Evolutionary conservation across 2,329 filamentous ascomycete species (phyloP), one percentile per base, ranked within the genome.

Genomic region (Fusarium albosuccineum): DNA sequence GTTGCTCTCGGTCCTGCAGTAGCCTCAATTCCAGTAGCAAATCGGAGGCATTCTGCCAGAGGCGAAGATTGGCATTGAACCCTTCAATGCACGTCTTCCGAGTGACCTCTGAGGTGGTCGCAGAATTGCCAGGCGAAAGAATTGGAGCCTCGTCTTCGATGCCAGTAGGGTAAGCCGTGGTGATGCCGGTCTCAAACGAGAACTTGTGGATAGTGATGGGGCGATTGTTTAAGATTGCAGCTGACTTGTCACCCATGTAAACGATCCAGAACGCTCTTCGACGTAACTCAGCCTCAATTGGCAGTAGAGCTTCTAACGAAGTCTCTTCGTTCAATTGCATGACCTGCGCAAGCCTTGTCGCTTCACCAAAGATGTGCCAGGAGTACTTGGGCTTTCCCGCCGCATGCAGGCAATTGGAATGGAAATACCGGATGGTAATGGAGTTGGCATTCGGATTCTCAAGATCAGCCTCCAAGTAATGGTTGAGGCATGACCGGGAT

Each of bases 351-450:
- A 83, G 75, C 2, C 80, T 73, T 4, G 77, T 78, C 1, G 81
- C 81, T 59, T 82, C 80, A 2, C 81, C 81, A 63, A 83, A 81
- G 2, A 82, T 80, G 48, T 82, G 79, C 80, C 81, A 82, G 5
- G 81, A 82, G 17, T 80, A 76, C 27, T 79, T 76, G 5, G 80
- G 79, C 40, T 80, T 81, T 0, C 81, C 81, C 1, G 78, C 73
- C 2, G 80, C 80, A 46, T 83, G 81, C 3, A 83, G 67, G 41
- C 80, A 82, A 55, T 82, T 82, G 13, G 81, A 82, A 51, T 83
- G 81, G 26, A 82, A 81, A 52, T 82, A 82, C 5, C 81, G 77
- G 16, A 82, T 81, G 3, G 77, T 75, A 27, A 83, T 75, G 4
- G 81, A 83, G 46, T 78, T 80, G 1, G 80, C 79, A 50, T 76